These are phyloP conservation scores for Geranium rotundifolium DNA, from an alignment of 345 rosid species.

Conservation along the genomic window DNA sequence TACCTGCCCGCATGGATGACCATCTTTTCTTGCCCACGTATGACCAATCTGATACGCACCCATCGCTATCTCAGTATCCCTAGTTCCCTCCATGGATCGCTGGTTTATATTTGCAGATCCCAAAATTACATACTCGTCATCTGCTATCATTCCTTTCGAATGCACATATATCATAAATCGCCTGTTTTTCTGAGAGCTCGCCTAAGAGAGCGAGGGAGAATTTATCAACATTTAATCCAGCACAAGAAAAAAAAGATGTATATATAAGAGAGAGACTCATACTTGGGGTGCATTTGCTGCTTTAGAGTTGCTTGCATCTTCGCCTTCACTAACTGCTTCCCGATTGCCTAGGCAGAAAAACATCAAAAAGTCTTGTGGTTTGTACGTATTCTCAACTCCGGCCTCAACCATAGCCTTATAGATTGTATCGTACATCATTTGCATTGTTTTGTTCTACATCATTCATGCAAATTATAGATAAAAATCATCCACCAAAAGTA, in stretches of 20 bases:
- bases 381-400: conserved; percentile 56
- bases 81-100: conserved; percentile 79
- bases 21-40: conserved; percentile 38
- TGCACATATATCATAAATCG: conserved; percentile 88
- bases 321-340: conserved; percentile 38
- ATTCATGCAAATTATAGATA: too few relatives aligned
- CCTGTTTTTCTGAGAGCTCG: conserved; percentile 41
- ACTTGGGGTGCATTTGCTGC: conserved; percentile 44
- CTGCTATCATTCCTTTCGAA: conserved; percentile 89
- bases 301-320: conserved; percentile 16
- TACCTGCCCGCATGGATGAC: conserved; percentile 65
- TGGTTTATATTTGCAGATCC: conserved; percentile 96
- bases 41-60: conserved; percentile 82
- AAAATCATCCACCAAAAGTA: too few relatives aligned
- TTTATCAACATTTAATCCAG: too few relatives aligned
- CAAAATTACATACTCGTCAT: conserved; percentile 76
- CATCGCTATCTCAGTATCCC: conserved; percentile 96
- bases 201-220: too few relatives aligned
- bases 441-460: conserved; percentile 83
- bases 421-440: conserved; percentile 84
- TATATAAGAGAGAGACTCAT: too few relatives aligned
- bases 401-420: conserved; percentile 67
- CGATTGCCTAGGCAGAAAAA: conserved; percentile 95
- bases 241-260: too few relatives aligned
- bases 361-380: conserved; percentile 79